A percentile compares a stretch with the other conserved stretches of the same genome.
phyloP scores from a whole-genome alignment of 2,329 filamentous ascomycete genomes.

The Elsinoe australis region DNA sequence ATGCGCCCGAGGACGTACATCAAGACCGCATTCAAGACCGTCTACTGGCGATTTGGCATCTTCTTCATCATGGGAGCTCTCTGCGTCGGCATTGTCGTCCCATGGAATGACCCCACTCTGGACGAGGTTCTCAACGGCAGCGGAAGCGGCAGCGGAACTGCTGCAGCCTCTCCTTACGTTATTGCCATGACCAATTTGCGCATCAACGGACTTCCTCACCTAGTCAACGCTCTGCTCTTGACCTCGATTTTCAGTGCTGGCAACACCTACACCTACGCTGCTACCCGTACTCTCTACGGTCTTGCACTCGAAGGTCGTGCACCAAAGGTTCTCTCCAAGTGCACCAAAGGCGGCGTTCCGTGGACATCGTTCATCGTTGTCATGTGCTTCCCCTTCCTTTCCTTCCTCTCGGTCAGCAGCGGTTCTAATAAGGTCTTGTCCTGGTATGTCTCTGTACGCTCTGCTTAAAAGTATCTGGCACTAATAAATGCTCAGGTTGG shows the following conservation, averaged over 20 bases:
- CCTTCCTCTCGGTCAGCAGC: conserved; percentile 25
- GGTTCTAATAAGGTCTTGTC: conserved; percentile 24
- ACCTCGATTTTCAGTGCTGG: conserved; percentile 51
- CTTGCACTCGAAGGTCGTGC: conserved; percentile 47
- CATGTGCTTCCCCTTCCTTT: conserved; percentile 26
- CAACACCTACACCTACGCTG: conserved; percentile 50
- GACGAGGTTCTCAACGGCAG: conserved; percentile 23
- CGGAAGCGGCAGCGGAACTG: conserved; percentile 21
- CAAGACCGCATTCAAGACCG: conserved; percentile 44
- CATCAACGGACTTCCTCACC: conserved; percentile 37
- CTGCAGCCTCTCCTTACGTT: conserved; percentile 30
- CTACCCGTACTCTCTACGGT: conserved; percentile 47
- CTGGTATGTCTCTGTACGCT: no score
- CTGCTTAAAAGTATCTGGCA: no score
- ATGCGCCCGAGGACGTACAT: conserved; percentile 40
- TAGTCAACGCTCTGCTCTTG: conserved; percentile 34
- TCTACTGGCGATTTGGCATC: conserved; percentile 41
- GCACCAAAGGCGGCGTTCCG: conserved; percentile 52
- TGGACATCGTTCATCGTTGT: conserved; percentile 48
- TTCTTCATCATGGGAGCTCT: conserved; percentile 44
- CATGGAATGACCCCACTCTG: conserved; percentile 27
- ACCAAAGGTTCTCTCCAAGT: conserved; percentile 48
- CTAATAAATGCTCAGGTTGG: no score
- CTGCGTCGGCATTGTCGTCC: conserved; percentile 37
- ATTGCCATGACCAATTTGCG: conserved; percentile 41